Evolutionary conservation across 108 stramenopile genomes (phyloP), one percentile per base, ranked within the genome.

Genomic region (Nitzschia putrida): DNA sequence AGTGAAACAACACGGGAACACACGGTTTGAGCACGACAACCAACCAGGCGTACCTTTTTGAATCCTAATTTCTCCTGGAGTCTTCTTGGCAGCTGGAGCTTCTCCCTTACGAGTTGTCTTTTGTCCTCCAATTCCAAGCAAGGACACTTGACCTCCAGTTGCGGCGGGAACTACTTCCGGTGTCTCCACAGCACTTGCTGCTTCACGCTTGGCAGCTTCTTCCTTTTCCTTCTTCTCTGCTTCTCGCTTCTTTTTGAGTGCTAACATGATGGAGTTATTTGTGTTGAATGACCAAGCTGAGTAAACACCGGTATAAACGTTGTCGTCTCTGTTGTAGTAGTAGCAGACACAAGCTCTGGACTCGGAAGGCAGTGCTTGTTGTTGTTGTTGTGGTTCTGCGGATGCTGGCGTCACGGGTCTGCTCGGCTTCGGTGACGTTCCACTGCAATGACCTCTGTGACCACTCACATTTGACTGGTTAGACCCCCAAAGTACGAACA

Each of bases 51-150:
- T 71, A 95, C 94, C 94, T 85, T 98, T 99, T 76, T 99, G 98
- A 74, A 99, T 97, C 26, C 98, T 90, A 79, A 99, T 98, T 80
- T 99, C 98, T 42, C 98, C 98, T 7, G 98, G 98, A 69, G 88
- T 89, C 43, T 91, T 84, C 76, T 93, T 95, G 63, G 90, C 92
- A 47, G 68, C 83, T 37, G 53, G 58, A 0, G 53, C 66, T 10
- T 83, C 87, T 2, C 70, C 81, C 25, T 83, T 83, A 61, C 84
- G 87, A 47, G 87, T 86, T 76, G 83, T 89, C 57, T 94, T 94
- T 65, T 90, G 81, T 24, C 93, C 93, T 22, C 90, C 93, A 42
- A 94, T 82, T 13, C 93, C 93, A 56, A 91, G 70, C 47, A 91
- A 55, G 9, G 87, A 90, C 26, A 91, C 87, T 61, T 76, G 68